Base-by-base conservation (phyloP, 2,329 filamentous ascomycete species). In the Aschersonia sp. region DNA sequence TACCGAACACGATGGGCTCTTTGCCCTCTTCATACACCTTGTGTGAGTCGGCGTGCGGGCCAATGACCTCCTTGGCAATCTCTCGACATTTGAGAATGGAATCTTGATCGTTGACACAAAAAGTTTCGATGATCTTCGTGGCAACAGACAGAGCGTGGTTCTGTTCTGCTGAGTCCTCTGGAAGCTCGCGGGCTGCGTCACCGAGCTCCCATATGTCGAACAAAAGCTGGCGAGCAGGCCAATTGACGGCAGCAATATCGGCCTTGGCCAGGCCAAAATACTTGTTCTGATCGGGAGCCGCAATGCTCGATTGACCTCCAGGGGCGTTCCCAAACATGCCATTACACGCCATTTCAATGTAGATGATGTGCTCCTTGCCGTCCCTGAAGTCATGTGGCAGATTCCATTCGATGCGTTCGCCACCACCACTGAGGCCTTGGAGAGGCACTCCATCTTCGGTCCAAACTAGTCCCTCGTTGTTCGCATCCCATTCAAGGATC, bases 261-360 rank as follows among this genome's bases (percentile, higher is more conserved):
- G 89, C 90, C 53, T 80, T 82, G 52, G 70, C 68, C 47, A 98
- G 74, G 49, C 73, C 75, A 63, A 84, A 98, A 61, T 84, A 85
- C 57, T 76, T 84, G 69, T 96, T 79, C n/a, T 86, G 85, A 50
- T 84, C 73, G 0, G 92, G 92, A 11, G 92, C 88, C 61, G 94
- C 86, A 55, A 96, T 97, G 33, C 75, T 79, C 43, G 54, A 56
- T 62, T 94, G 87, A 30, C 87, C 87, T 22, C 83, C 83, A 0
- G 83, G 75, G 0, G 88, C 84, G 62, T 95, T 95, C 56, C 92
- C 92, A 67, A 97, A 97, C 89, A 97, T 97, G 64, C 83, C 82
- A 63, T 98, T 98, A 68, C 92, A 97, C 22, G 92, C 92, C 86
- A 97, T 95, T 68, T 98, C 92, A 54, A 98, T 83, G 64, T 96